These are phyloP conservation scores for Lachnellula occidentalis DNA, from an alignment of 2,329 filamentous ascomycete species.

Conservation along the genomic window DNA sequence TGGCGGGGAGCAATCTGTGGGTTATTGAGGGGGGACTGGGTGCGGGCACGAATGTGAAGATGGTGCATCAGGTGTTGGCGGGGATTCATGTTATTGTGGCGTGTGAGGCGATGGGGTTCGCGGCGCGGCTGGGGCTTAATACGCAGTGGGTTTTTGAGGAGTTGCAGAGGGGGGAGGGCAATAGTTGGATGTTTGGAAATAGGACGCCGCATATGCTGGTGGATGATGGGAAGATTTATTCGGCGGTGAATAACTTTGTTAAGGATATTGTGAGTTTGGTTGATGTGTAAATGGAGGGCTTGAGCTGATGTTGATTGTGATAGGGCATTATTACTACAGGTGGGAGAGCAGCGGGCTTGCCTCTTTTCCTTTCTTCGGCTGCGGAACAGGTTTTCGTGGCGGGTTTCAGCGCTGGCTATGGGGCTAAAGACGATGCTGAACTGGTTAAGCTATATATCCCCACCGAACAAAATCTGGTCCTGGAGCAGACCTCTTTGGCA, in stretches of 20 bases:
- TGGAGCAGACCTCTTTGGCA: slow-evolving; percentile 16
- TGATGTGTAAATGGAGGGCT: background rate
- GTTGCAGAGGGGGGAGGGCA: slow-evolving; percentile 14
- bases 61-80: slow-evolving; percentile 58
- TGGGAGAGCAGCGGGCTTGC: slow-evolving; percentile 30
- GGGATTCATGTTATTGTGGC: slow-evolving; percentile 57
- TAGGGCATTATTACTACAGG: slow-evolving; percentile 29
- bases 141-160: slow-evolving; percentile 36
- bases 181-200: slow-evolving; percentile 52
- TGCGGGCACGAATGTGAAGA: slow-evolving; percentile 56
- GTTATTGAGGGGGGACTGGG: slow-evolving; percentile 56
- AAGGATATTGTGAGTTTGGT: slow-evolving; percentile 32
- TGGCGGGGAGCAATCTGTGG: slow-evolving; percentile 57
- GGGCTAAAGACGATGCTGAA: slow-evolving; percentile 21
- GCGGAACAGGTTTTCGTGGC: slow-evolving; percentile 30
- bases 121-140: slow-evolving; percentile 49
- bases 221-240: slow-evolving; percentile 40
- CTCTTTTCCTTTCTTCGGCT: slow-evolving; percentile 33
- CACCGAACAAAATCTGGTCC: slow-evolving; percentile 15
- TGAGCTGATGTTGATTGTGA: background rate
- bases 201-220: slow-evolving; percentile 48
- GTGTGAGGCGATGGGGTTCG: slow-evolving; percentile 56
- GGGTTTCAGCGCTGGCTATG: slow-evolving; percentile 17
- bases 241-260: slow-evolving; percentile 34
- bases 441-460: slow-evolving; percentile 20